Evolutionary conservation across 768 basidiomycete species (phyloP).

Genomic region (Rhodotorula toruloides): DNA sequence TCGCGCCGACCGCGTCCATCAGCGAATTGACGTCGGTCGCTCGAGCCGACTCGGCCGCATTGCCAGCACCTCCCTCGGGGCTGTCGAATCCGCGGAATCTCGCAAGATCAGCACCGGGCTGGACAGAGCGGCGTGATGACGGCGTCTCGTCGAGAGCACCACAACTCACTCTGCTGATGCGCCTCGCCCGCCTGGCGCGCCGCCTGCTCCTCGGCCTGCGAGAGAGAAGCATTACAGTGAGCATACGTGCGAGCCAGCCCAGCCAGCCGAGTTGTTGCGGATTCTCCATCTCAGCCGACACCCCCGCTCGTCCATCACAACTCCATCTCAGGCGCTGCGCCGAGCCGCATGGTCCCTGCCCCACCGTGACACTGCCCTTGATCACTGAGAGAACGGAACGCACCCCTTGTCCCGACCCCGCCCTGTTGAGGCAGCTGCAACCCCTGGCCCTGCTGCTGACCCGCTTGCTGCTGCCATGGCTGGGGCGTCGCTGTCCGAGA

Average conservation of each 20-base stretch:
- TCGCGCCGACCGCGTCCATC: constrained; percentile 38
- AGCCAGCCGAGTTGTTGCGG: too few relatives aligned
- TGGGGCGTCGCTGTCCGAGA: constrained; percentile 1
- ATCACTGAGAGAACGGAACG: neutral
- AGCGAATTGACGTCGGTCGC: constrained; percentile 31
- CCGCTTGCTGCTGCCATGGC: neutral
- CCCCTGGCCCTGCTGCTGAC: neutral
- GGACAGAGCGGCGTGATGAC: too few relatives aligned
- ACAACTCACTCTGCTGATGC: constrained; percentile 7
- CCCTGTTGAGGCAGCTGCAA: neutral
- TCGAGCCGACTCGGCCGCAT: neutral
- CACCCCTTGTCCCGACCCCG: neutral
- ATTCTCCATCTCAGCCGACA: too few relatives aligned
- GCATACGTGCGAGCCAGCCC: too few relatives aligned
- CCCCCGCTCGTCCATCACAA: too few relatives aligned
- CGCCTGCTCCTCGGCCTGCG: too few relatives aligned
- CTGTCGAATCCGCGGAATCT: neutral
- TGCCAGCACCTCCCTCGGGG: neutral
- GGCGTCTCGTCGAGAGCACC: too few relatives aligned
- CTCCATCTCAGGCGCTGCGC: too few relatives aligned
- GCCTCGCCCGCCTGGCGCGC: neutral
- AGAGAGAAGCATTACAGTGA: too few relatives aligned
- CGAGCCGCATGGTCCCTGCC: too few relatives aligned
- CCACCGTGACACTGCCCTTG: too few relatives aligned
- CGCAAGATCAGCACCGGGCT: neutral